Percentiles rank a stretch among this genome's conserved stretches.
These are phyloP conservation scores for Macrophomina tecta DNA, from an alignment of 2,329 filamentous ascomycete genomes.

Conservation along the genomic window DNA sequence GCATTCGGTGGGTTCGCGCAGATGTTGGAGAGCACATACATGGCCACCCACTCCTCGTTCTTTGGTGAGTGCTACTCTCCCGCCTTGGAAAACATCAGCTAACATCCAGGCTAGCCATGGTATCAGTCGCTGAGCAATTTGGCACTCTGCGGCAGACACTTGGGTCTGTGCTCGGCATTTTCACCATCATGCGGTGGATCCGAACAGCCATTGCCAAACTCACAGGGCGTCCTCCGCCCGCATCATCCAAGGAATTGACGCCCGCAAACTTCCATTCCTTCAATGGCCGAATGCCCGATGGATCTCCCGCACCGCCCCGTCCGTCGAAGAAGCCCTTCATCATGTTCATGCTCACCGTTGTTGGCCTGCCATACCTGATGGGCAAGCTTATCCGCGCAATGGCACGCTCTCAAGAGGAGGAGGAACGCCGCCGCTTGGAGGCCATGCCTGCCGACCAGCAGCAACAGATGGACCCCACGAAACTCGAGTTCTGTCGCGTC, in stretches of 20 bases:
- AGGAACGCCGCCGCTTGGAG: conserved; percentile 68
- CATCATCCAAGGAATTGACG: conserved; percentile 83
- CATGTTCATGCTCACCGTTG: conserved; percentile 93
- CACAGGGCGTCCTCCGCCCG: conserved; percentile 88
- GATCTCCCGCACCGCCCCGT: conserved; percentile 69
- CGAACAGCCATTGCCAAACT: conserved; percentile 89
- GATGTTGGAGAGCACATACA: conserved; percentile 99
- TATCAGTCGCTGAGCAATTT: conserved; percentile 97
- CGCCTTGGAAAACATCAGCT: conserved; percentile 31
- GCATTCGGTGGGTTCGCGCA: conserved; percentile 98
- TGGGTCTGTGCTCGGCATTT: conserved; percentile 92
- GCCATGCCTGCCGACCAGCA: conserved; percentile 54
- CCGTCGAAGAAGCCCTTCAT: conserved; percentile 95
- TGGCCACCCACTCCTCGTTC: conserved; percentile 98
- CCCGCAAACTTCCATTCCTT: conserved; percentile 91
- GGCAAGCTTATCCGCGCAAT: conserved; percentile 89
- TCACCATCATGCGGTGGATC: conserved; percentile 94
- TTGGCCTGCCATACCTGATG: conserved; percentile 96
- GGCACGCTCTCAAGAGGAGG: conserved; percentile 83
- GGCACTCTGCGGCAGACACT: conserved; percentile 91
- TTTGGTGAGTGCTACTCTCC: conserved; percentile 72
- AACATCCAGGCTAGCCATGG: conserved; percentile 72
- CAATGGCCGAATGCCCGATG: conserved; percentile 73
- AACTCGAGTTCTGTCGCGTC: conserved; percentile 95
- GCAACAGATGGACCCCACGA: conserved; percentile 74